phyloP scores from a whole-genome alignment of 1,139 yeast genomes.

The Spencermartinsiella ligniputridi region DNA sequence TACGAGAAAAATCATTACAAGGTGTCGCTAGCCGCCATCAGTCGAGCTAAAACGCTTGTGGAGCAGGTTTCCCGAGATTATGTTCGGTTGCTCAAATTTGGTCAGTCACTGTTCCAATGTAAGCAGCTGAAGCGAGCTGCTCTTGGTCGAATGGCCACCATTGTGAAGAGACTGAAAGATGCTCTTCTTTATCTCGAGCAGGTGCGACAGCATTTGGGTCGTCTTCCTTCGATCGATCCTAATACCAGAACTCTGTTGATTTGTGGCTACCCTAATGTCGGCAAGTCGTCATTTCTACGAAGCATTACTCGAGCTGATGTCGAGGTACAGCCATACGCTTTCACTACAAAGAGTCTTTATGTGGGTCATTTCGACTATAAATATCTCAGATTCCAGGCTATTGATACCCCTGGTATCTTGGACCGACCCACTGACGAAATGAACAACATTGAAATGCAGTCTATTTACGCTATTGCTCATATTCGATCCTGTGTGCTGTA shows the following conservation, averaged over 20 bases:
- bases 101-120: constrained; percentile 97
- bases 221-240: constrained; percentile 97
- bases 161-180: constrained; percentile 89
- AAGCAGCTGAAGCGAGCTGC: constrained; percentile 98
- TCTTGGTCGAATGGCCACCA: constrained; percentile 98
- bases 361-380: constrained; percentile 98
- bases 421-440: constrained; percentile 99
- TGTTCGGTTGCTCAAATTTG: constrained; percentile 86
- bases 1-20: constrained; percentile 98
- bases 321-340: constrained; percentile 98
- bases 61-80: constrained; percentile 97
- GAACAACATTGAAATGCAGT: constrained; percentile 99
- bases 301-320: constrained; percentile 97
- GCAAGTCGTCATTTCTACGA: constrained; percentile 90
- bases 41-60: constrained; percentile 87
- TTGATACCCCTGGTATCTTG: constrained; percentile 97
- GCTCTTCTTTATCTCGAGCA: constrained; percentile 91
- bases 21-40: constrained; percentile 92
- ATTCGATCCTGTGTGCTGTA: constrained; percentile 92
- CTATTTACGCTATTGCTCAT: constrained; percentile 97
- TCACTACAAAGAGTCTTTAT: constrained; percentile 90
- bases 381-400: constrained; percentile 95
- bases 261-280: constrained; percentile 99
- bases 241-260: constrained; percentile 94
- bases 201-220: constrained; percentile 98